phyloP scores from a whole-genome alignment of 331 rosid genomes.

The Quercus lobata region DNA sequence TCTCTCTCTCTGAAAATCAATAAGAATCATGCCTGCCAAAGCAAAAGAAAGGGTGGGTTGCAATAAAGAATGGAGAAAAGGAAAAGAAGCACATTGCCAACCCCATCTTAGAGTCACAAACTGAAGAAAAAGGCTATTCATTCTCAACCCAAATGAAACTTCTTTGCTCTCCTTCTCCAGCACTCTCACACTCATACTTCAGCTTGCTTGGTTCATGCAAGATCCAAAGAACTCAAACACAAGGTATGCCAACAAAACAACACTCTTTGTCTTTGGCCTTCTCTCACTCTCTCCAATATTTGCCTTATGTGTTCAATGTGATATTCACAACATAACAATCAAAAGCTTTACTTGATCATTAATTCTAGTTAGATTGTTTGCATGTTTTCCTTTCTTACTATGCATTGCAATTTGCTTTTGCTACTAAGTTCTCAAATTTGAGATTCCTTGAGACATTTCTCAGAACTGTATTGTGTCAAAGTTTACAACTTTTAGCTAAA shows the following conservation, averaged over 20 bases:
- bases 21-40: slow-evolving; percentile 64
- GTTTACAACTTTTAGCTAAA: not conserved
- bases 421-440: not conserved
- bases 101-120: slow-evolving; percentile 39
- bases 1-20: slow-evolving; percentile 31
- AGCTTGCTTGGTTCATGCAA: slow-evolving; percentile 76
- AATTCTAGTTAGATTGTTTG: not conserved
- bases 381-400: too few relatives aligned
- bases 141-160: slow-evolving; percentile 45
- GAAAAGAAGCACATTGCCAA: slow-evolving; percentile 49
- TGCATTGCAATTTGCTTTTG: not conserved
- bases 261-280: slow-evolving; percentile 13
- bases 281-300: not conserved
- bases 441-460: not conserved
- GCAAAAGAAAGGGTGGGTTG: slow-evolving; percentile 47
- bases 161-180: slow-evolving; percentile 45
- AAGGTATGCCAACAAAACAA: slow-evolving; percentile 43
- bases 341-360: not conserved
- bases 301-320: not conserved
- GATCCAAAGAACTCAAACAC: slow-evolving; percentile 68
- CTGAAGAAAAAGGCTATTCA: slow-evolving; percentile 27
- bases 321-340: not conserved
- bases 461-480: not conserved
- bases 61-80: slow-evolving; percentile 60
- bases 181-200: slow-evolving; percentile 29